Evolutionary conservation across 176 grass and related monocot genomes (phyloP).

Genomic region (Tillandsia leiboldiana): DNA sequence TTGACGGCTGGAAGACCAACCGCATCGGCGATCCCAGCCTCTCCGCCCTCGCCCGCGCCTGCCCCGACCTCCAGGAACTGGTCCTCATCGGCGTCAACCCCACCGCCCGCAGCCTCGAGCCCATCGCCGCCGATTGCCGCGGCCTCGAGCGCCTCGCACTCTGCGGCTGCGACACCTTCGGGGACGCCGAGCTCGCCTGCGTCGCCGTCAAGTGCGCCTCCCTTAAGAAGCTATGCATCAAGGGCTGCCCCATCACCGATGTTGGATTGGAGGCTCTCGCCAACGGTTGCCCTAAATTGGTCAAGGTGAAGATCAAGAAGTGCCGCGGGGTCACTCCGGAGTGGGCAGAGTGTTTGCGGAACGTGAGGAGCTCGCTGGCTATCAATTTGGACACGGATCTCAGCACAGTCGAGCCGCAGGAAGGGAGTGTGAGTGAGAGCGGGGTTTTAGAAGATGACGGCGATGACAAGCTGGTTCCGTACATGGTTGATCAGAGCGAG

Average conservation of each 20-base stretch:
- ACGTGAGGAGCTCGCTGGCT: constrained; percentile 40
- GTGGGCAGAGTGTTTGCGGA: constrained; percentile 65
- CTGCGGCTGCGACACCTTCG: constrained; percentile 74
- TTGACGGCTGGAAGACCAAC: constrained; percentile 89
- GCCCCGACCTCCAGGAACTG: constrained; percentile 70
- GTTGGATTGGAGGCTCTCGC: constrained; percentile 59
- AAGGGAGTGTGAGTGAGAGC: constrained; percentile 45
- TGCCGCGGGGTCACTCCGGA: constrained; percentile 50
- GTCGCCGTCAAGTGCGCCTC: constrained; percentile 53
- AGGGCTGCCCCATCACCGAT: constrained; percentile 81
- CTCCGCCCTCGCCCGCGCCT: constrained; percentile 39
- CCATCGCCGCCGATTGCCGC: constrained; percentile 61
- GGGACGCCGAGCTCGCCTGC: constrained; percentile 64
- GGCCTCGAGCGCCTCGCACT: constrained; percentile 71
- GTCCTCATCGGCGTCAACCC: constrained; percentile 87
- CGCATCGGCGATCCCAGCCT: constrained; percentile 71
- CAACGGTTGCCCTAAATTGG: constrained; percentile 67
- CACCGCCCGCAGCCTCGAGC: constrained; percentile 45
- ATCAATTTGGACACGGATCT: constrained; percentile 53
- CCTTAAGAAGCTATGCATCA: constrained; percentile 89
- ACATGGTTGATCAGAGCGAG: constrained; percentile 36
- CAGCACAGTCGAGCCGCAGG: constrained; percentile 25
- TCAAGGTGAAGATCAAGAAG: constrained; percentile 96
- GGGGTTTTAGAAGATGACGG: constrained; percentile 49
- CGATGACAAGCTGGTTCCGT: constrained; percentile 29